Evolutionary conservation across 176 grass and related monocot species (phyloP), one percentile per base, ranked within the genome.

Genomic region (Oryza glaberrima): DNA sequence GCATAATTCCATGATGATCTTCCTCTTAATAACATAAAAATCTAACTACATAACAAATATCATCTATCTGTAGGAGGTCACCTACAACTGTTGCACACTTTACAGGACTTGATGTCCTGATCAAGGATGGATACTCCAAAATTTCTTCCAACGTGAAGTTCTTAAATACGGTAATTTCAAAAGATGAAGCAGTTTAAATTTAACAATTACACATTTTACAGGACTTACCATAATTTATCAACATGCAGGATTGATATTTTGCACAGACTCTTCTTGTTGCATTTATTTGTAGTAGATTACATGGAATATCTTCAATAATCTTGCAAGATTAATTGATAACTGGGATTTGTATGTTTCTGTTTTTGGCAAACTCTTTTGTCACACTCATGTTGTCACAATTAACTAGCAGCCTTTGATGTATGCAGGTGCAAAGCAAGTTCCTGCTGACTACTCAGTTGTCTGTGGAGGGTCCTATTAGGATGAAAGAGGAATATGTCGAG

Each of bases 121-220:
- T 96, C 84, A 99, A 89, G 86, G 96, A 99, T 89, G 90, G 96
- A 70, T 99, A 96, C 70, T 91, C 88, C 67, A 99, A 96, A 67
- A 64, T 96, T 76, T 96, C 92, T 78, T 91, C 93, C 73, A 92
- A 96, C 65, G 51, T 99, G 43, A 96, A 86, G 76, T 89, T 99
- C 75, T 88, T 99, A 23, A 96, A 99, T 68, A 83, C 91, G 78
- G 96, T 99, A 96, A 86, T 77, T 68, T 12, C n/a, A 83, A 32
- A 44, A 69, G 7, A 85, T 82, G 60, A 78, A 88, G 80, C 51
- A 88, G 77, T 69, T 84, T 67, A 22, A 87, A 74, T 91, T 68
- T 69, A 70, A 76, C 60, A 80, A 13, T 85, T 81, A 83, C 88
- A 41, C 48, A 58, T 45, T 84, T 94, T 36, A 36, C 70, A 32